phyloP scores from a whole-genome alignment of 2,329 filamentous ascomycete species.

The Xylaria sp. region DNA sequence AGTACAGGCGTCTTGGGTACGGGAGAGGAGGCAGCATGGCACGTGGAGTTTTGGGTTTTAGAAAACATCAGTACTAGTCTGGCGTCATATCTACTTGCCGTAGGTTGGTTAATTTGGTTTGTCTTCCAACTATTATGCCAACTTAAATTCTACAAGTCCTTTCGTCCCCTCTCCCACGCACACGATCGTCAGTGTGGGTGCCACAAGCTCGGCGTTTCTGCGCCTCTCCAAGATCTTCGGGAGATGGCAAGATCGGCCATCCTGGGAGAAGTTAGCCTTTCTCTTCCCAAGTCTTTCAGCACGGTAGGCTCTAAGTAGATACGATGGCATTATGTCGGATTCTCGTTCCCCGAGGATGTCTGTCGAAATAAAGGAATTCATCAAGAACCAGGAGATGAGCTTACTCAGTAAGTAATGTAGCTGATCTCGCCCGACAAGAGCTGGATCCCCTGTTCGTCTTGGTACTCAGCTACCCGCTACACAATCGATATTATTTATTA shows the following conservation, averaged over 20 bases:
- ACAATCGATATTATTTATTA: no score
- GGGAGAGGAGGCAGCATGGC: no score
- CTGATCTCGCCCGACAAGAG: constrained; percentile 27
- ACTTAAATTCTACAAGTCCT: not conserved
- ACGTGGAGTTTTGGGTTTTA: constrained; percentile 35
- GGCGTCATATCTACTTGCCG: no score
- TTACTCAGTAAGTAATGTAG: no score
- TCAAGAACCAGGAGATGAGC: constrained; percentile 24
- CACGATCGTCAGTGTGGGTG: constrained; percentile 32
- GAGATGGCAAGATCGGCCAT: constrained; percentile 41
- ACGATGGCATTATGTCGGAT: constrained; percentile 17
- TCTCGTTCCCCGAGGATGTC: constrained; percentile 11
- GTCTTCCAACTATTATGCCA: no score
- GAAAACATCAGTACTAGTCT: no score
- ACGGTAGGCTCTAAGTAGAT: not conserved
- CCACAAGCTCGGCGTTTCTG: constrained; percentile 42
- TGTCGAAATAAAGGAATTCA: constrained; percentile 6
- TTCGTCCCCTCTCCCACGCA: constrained; percentile 21
- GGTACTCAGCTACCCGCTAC: constrained; percentile 20
- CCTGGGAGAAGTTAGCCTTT: constrained; percentile 1
- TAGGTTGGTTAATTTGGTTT: no score
- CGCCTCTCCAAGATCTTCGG: constrained; percentile 38
- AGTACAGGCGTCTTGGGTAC: no score
- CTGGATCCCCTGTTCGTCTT: constrained; percentile 25
- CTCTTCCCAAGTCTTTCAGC: constrained; percentile 8